Evolutionary conservation across 1,139 yeast species (phyloP), one percentile per base, ranked within the genome.

Genomic region (Petasospora fabianii): DNA sequence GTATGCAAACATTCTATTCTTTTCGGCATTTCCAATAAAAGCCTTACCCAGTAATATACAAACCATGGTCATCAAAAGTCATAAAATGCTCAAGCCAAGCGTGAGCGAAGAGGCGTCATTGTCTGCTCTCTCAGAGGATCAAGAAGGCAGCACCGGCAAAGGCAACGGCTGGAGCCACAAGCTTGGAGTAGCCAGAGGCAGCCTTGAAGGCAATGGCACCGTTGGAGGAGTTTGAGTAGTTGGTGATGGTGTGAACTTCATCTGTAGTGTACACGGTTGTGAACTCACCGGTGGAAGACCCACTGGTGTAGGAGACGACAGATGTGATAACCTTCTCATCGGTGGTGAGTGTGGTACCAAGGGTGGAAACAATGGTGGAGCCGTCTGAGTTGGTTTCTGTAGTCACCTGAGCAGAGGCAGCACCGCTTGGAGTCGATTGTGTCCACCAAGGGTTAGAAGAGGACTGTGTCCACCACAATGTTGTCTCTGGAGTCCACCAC

Each of bases 121-220:
- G 28, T 26, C 28, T 4, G 10, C 5, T 15, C 27, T 13, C 24
- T 40, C n/a, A 42, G 33, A 41, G 30, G 19, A 36, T 15, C 33
- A 44, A 10, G 27, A 44, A n/a, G 16, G 44, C 35, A 3, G 44
- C 46, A 32, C 43, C 48, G 15, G 41, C 46, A 14, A 42, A 34
- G 5, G 38, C 38, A 9, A 33, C 34, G 21, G 28, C 29, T 11
- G 48, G 48, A 7, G 28, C 30, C n/a, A 35, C 16, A 21, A 34
- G 2, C 19, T 32, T 36, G 13, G 38, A 21, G 37, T 35, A 30
- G 16, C 40, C 42, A 11, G 19, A 27, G 8, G 38, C 38, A 14
- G 33, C 42, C 34, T 39, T 39, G 32, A 39, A 24, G 7, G 32
- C 46, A 14, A 16, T n/a, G 27, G 43, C 48, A 20, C 37, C 41